Conservation (phyloP, 1,284 basidiomycete genomes). For the Xerocomus minutiporus region DNA sequence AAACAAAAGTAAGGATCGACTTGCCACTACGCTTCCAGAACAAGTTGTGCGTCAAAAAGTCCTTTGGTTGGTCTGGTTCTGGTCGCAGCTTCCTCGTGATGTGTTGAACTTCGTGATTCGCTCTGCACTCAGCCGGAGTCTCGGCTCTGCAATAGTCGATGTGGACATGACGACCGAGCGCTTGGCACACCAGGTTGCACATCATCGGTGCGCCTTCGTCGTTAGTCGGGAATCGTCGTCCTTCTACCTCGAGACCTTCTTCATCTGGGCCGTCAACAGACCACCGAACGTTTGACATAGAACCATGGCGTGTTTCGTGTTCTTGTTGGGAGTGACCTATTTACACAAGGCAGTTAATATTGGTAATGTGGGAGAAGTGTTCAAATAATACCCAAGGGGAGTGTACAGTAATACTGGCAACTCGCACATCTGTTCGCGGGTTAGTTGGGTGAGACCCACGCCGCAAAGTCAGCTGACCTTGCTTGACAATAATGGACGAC, state of each 20-base stretch:
- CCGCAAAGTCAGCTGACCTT: slow-evolving; percentile 29
- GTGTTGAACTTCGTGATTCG: slow-evolving; percentile 42
- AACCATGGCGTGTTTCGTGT: slow-evolving; percentile 58
- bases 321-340: slow-evolving; percentile 54
- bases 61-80: slow-evolving; percentile 43
- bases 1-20: slow-evolving; percentile 23
- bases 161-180: slow-evolving; percentile 42
- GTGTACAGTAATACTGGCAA: slow-evolving; percentile 55
- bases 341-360: background rate
- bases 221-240: slow-evolving; percentile 47
- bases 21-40: slow-evolving; percentile 52
- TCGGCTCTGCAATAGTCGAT: slow-evolving; percentile 50
- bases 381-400: slow-evolving; percentile 42
- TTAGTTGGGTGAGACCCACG: background rate
- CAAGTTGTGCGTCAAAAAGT: slow-evolving; percentile 50
- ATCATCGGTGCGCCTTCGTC: slow-evolving; percentile 63
- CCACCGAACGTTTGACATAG: slow-evolving; percentile 56
- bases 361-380: background rate
- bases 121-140: slow-evolving; percentile 34
- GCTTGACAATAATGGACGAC: slow-evolving; percentile 49
- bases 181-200: slow-evolving; percentile 48
- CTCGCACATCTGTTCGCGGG: slow-evolving; percentile 39
- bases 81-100: slow-evolving; percentile 40
- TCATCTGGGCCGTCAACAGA: slow-evolving; percentile 46
- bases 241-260: slow-evolving; percentile 45